Conservation (phyloP, 805 yeast genomes). For the Lipomyces kockii region DNA sequence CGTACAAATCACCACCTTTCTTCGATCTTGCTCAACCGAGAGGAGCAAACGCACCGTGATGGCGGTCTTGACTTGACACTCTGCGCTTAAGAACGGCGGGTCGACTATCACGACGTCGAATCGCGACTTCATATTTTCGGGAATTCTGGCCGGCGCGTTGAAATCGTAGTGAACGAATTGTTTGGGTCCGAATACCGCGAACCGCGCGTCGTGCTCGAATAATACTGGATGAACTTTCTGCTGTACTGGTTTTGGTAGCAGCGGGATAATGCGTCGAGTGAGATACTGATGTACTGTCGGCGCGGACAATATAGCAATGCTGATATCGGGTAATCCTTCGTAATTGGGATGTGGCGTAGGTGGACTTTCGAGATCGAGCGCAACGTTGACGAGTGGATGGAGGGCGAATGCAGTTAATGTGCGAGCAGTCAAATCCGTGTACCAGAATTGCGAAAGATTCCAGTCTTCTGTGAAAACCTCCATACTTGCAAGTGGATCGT, state of each 20-base stretch:
- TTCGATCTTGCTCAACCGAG: slow-evolving; percentile 47
- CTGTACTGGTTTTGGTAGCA: slow-evolving; percentile 15
- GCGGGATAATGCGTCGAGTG: slow-evolving; percentile 23
- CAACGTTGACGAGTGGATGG: slow-evolving; percentile 21
- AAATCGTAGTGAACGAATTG: slow-evolving; percentile 78
- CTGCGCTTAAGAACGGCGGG: slow-evolving; percentile 84
- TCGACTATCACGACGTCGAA: slow-evolving; percentile 78
- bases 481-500: slow-evolving; percentile 58
- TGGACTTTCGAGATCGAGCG: slow-evolving; percentile 8
- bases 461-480: slow-evolving; percentile 86
- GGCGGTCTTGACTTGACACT: slow-evolving; percentile 75
- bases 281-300: slow-evolving; percentile 72
- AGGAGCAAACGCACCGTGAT: slow-evolving; percentile 66
- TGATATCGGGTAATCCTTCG: slow-evolving; percentile 14
- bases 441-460: slow-evolving; percentile 93
- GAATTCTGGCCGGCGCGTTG: slow-evolving; percentile 66
- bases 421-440: slow-evolving; percentile 72
- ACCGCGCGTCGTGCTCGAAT: slow-evolving; percentile 79
- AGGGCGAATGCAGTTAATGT: slow-evolving; percentile 44
- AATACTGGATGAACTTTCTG: slow-evolving; percentile 44
- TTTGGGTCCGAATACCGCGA: slow-evolving; percentile 66
- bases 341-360: slow-evolving; percentile 9
- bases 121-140: slow-evolving; percentile 59
- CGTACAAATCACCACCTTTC: slow-evolving; percentile 68
- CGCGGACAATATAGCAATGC: slow-evolving; percentile 79